These are phyloP conservation scores for Phaffomyces antillensis DNA, from an alignment of 805 yeast species.

Conservation along the genomic window DNA sequence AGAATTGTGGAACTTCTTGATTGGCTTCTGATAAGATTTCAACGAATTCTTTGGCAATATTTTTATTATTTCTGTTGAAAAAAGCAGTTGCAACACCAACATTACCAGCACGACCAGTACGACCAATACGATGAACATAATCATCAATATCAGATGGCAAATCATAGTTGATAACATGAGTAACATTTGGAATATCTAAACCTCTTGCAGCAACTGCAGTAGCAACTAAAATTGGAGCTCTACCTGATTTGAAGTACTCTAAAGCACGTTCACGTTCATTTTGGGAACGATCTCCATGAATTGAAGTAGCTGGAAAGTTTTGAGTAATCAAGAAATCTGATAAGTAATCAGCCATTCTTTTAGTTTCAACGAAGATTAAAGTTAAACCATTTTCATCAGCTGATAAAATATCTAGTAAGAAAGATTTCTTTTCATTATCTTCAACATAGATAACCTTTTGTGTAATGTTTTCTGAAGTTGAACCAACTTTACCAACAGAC, in stretches of 20 bases:
- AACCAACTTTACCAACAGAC: constrained; percentile 98
- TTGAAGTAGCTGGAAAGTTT: constrained; percentile 94
- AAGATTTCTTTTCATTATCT: constrained; percentile 85
- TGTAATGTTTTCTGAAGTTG: constrained; percentile 96
- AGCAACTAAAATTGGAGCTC: constrained; percentile 91
- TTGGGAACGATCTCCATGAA: constrained; percentile 99
- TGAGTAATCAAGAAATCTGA: constrained; percentile 87
- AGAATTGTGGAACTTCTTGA: constrained; percentile 93
- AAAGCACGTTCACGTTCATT: constrained; percentile 96
- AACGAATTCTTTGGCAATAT: constrained; percentile 79
- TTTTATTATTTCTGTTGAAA: constrained; percentile 92
- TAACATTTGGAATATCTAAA: constrained; percentile 97
- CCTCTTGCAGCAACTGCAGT: constrained; percentile 99
- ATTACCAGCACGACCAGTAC: constrained; percentile 99
- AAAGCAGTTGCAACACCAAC: constrained; percentile 97
- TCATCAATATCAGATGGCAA: constrained; percentile 96
- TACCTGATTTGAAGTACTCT: constrained; percentile 87
- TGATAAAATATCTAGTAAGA: constrained; percentile 80
- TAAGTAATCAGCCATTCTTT: constrained; percentile 95
- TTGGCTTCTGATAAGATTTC: constrained; percentile 91
- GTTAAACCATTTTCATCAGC: constrained; percentile 80
- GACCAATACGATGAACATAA: constrained; percentile 98
- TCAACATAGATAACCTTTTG: constrained; percentile 91
- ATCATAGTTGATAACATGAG: constrained; percentile 93
- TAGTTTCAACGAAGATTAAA: constrained; percentile 94